Evolutionary conservation across 2,329 filamentous ascomycete species (phyloP), one percentile per base, ranked within the genome.

Genomic region (Cryphonectria parasitica): DNA sequence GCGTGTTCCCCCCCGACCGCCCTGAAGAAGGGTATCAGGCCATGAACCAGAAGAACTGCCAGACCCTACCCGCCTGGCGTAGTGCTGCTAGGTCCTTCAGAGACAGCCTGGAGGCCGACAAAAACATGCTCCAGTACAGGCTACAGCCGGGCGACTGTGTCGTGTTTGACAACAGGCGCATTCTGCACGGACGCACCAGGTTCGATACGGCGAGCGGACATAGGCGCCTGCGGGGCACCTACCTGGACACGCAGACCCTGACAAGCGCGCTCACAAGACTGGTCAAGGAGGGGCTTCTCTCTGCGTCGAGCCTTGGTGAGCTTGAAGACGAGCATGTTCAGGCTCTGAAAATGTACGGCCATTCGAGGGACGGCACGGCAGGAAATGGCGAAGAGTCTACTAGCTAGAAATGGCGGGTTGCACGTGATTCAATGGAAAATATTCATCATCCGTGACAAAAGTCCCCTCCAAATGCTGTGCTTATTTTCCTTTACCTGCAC

Each of bases 91-190:
- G 81, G 45, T 77, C 79, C 2, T 94, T 97, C 75, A 85, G 89
- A 64, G 71, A 78, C 0, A 74, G 87, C 0, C 80, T 96, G 34
- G 90, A 93, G 74, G 77, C 83, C 0, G 81, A 85, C 0, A 77
- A 82, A 4, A 88, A 88, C 71, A 80, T 94, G 67, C 91, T 91
- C 77, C 86, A 95, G 82, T 85, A 91, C 71, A 91, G 91, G 80
- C 83, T 98, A 79, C 83, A 89, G 68, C 89, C 92, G 4, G 96
- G 95, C 3, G 92, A 97, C 77, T 97, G 94, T 78, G 94, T 95
- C 17, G 86, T 99, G n/a, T 98, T 99, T 78, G 91, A 97, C 78
- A 98, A 98, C 78, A 82, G 89, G 71, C 86, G 95, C 25, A 85
- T 97, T n/a, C 80, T 97, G 77, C 96, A 98, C 82, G 95, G 94